Percentiles rank a stretch among this genome's conserved stretches.
Evolutionary conservation across 257 asterid species (phyloP).

Genomic region (Salvia rosmarinus): DNA sequence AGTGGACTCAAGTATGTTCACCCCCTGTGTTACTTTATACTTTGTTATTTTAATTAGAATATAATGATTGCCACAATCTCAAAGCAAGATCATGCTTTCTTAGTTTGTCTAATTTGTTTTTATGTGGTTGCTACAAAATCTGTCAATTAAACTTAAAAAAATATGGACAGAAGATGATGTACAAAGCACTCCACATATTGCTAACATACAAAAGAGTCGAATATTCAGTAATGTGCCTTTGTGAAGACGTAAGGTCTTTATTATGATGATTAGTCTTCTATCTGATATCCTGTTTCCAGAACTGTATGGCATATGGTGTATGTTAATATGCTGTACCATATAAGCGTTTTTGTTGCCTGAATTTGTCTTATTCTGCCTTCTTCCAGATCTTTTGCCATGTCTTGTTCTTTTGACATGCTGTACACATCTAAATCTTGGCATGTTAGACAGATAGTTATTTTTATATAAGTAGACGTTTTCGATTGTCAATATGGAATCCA

Average conservation of each 20-base stretch:
- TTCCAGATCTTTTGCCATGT: neutral
- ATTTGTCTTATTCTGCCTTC: neutral
- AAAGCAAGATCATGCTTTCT: neutral
- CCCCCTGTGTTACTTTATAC: conserved; percentile 17
- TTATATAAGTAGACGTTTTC: neutral
- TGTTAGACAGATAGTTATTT: neutral
- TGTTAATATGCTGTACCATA: neutral
- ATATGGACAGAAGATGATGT: neutral
- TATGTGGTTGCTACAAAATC: neutral
- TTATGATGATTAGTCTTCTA: neutral
- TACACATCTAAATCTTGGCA: no score
- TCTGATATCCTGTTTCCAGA: neutral
- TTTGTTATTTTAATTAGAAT: conserved; percentile 12
- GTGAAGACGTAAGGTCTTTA: neutral
- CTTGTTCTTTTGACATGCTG: no score
- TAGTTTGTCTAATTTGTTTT: neutral
- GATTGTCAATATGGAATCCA: neutral
- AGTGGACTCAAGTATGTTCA: conserved; percentile 82
- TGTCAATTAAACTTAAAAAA: neutral
- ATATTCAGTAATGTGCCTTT: neutral
- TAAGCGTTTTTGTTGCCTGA: neutral
- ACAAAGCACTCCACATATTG: neutral
- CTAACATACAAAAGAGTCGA: neutral
- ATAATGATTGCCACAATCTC: neutral
- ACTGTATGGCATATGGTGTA: neutral